These are phyloP conservation scores for Sclerotinia minor DNA, from an alignment of 2,329 filamentous ascomycete species.

Conservation along the genomic window DNA sequence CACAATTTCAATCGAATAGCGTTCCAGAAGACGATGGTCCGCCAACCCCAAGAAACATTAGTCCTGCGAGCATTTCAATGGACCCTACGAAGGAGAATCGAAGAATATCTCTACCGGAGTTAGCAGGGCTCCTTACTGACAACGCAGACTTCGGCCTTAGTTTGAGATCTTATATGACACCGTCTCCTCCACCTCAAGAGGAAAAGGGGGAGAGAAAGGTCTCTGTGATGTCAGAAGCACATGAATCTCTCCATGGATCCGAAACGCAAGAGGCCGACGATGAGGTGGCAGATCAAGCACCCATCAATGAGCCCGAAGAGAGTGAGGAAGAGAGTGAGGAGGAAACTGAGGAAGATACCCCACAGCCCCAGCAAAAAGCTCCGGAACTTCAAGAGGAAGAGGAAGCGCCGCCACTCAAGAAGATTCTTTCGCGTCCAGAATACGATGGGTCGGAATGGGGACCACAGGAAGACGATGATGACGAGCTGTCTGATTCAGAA, in stretches of 20 bases:
- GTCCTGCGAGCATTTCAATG: constrained; percentile 38
- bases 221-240: constrained; percentile 35
- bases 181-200: constrained; percentile 42
- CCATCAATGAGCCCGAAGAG: neutral
- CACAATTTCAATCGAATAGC: constrained; percentile 33
- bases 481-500: constrained; percentile 66
- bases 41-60: constrained; percentile 52
- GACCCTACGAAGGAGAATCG: constrained; percentile 33
- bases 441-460: constrained; percentile 66
- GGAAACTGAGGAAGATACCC: constrained; percentile 11
- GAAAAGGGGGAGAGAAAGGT: constrained; percentile 30
- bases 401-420: constrained; percentile 37
- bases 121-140: constrained; percentile 50
- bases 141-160: constrained; percentile 55
- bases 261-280: constrained; percentile 21
- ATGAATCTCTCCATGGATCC: constrained; percentile 25
- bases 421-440: constrained; percentile 55
- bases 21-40: constrained; percentile 51
- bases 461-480: constrained; percentile 52
- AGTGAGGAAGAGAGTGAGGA: neutral
- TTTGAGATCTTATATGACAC: constrained; percentile 55
- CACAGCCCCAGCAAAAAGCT: neutral
- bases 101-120: constrained; percentile 47
- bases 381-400: constrained; percentile 23
- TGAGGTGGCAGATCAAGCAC: neutral